Percentiles rank a stretch among this genome's conserved stretches.
Conservation (phyloP, 164 flowering plant genomes). For the Piper betle region DNA sequence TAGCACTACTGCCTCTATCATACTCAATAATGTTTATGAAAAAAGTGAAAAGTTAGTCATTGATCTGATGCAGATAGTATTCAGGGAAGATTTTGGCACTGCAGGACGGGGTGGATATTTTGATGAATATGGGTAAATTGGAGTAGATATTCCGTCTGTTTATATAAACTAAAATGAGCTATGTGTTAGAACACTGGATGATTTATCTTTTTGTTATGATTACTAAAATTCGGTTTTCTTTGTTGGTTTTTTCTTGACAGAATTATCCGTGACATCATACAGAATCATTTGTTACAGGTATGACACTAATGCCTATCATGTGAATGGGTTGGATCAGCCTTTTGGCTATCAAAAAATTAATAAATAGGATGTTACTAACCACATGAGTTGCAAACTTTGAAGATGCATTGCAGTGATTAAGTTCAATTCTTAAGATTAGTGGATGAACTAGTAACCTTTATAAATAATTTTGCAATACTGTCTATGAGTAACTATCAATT, state of each 20-base stretch:
- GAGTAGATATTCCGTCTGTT: neutral
- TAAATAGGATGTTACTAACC: too few relatives aligned
- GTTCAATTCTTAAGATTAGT: too few relatives aligned
- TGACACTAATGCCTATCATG: neutral
- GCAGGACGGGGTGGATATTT: conserved; percentile 89
- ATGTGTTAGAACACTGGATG: neutral
- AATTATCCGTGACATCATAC: conserved; percentile 95
- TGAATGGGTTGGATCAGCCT: neutral
- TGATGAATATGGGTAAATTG: conserved; percentile 68
- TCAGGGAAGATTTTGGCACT: conserved; percentile 79
- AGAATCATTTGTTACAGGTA: conserved; percentile 89
- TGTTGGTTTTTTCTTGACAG: conserved; percentile 31
- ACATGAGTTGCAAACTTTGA: too few relatives aligned
- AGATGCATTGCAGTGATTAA: neutral
- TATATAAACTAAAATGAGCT: neutral
- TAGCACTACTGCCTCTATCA: too few relatives aligned
- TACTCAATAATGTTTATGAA: too few relatives aligned
- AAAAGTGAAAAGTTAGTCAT: too few relatives aligned
- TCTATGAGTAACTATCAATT: too few relatives aligned
- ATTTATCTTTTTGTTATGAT: neutral
- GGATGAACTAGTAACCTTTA: too few relatives aligned
- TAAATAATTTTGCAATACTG: too few relatives aligned
- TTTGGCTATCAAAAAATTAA: neutral
- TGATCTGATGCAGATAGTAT: too few relatives aligned
- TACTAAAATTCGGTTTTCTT: neutral